Evolutionary conservation across 352 stramenopile species (phyloP).

Genomic region (Phytophthora lateralis): DNA sequence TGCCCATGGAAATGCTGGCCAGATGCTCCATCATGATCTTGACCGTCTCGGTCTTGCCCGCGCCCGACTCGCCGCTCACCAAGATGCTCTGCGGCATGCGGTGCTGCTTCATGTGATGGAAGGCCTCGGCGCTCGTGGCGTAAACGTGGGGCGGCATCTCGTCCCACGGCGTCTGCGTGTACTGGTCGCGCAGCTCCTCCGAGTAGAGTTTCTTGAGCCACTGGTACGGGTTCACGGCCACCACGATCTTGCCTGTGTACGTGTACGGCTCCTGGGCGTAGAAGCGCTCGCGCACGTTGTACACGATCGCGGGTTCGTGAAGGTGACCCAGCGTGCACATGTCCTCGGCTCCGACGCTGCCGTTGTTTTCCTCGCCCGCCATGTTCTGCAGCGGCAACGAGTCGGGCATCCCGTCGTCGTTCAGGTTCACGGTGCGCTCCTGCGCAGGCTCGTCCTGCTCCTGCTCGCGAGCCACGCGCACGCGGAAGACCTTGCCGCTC

Average conservation of each 20-base stretch:
- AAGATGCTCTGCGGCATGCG: conserved; percentile 87
- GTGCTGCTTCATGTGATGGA: conserved; percentile 81
- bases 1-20: conserved; percentile 78
- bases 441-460: conserved; percentile 32
- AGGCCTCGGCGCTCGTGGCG: conserved; percentile 86
- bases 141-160: conserved; percentile 91
- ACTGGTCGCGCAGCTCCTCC: conserved; percentile 71
- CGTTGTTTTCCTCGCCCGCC: conserved; percentile 15
- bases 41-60: conserved; percentile 95
- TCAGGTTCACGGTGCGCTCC: conserved; percentile 72
- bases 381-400: conserved; percentile 79
- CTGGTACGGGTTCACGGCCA: conserved; percentile 96
- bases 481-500: conserved; percentile 65
- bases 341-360: conserved; percentile 68
- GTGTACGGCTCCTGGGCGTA: conserved; percentile 93
- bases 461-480: conserved; percentile 51
- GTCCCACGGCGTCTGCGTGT: conserved; percentile 68
- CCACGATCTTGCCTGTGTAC: conserved; percentile 96
- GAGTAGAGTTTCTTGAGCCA: conserved; percentile 90
- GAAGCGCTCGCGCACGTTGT: conserved; percentile 91
- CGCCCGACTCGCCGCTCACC: conserved; percentile 93
- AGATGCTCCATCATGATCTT: conserved; percentile 98
- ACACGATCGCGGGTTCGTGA: conserved; percentile 92
- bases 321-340: conserved; percentile 89
- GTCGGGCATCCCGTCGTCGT: conserved; percentile 76